A percentile compares a stretch with the other conserved stretches of the same genome.
Evolutionary conservation across 441 rosid species (phyloP).

Genomic region (Oxalis stricta): DNA sequence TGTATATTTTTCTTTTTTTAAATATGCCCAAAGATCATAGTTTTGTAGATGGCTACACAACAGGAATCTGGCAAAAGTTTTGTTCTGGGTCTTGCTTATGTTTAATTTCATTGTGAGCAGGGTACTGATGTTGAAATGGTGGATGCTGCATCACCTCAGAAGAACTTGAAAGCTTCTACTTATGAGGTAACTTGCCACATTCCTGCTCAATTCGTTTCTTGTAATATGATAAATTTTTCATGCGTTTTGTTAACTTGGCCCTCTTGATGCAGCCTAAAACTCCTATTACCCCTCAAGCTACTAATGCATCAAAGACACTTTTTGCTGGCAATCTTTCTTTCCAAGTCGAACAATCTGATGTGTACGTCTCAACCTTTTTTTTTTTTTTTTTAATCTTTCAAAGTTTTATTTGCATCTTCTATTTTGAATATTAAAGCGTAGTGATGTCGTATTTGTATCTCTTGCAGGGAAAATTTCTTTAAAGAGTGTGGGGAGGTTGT

Average conservation of each 20-base stretch:
- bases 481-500: slow-evolving; percentile 48
- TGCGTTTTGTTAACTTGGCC: no score
- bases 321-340: slow-evolving; percentile 61
- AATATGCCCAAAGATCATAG: no score
- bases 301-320: slow-evolving; percentile 43
- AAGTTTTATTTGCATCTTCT: not conserved
- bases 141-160: slow-evolving; percentile 28
- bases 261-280: slow-evolving; percentile 54
- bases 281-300: slow-evolving; percentile 34
- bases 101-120: slow-evolving; percentile 12
- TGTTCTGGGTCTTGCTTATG: not conserved
- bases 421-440: not conserved
- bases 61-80: not conserved
- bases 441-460: no score
- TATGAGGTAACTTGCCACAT: no score
- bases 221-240: no score
- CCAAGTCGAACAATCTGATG: slow-evolving; percentile 34
- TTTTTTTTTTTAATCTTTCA: not conserved
- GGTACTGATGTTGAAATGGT: slow-evolving; percentile 51
- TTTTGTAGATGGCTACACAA: no score
- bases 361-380: slow-evolving; percentile 30
- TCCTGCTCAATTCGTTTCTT: no score
- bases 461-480: slow-evolving; percentile 58
- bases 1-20: no score
- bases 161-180: no score